These are phyloP conservation scores for Psophocarpus tetragonolobus DNA, from an alignment of 306 rosid species.

Conservation along the genomic window DNA sequence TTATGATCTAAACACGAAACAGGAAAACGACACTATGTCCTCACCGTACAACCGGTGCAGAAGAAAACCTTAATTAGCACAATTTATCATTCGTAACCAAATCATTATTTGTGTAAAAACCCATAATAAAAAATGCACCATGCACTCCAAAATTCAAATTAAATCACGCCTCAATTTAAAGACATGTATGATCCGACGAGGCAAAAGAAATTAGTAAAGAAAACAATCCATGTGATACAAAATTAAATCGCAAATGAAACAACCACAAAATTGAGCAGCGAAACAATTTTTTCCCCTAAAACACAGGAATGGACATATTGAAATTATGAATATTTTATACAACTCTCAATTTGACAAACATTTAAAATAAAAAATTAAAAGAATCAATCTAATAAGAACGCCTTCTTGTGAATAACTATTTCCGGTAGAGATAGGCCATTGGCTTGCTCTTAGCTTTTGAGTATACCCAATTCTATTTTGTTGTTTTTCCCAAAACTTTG, in stretches of 20 bases:
- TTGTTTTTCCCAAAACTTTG: constrained; percentile 22
- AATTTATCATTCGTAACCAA: neutral
- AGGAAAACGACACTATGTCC: neutral
- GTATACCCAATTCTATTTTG: constrained; percentile 16
- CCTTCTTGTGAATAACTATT: neutral
- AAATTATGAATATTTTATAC: constrained; percentile 1
- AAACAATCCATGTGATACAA: neutral
- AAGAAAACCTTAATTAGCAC: neutral
- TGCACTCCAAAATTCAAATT: neutral
- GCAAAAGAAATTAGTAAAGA: neutral
- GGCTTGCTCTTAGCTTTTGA: constrained; percentile 15
- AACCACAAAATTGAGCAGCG: neutral
- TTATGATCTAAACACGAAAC: neutral
- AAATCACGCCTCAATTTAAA: neutral
- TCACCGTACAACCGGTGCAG: neutral
- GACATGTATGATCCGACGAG: neutral
- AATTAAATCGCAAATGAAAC: neutral
- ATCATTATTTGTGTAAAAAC: neutral
- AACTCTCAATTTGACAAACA: constrained; percentile 8
- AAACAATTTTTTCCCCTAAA: neutral
- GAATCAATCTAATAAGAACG: constrained; percentile 7
- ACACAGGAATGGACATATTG: constrained; percentile 9
- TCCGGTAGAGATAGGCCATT: constrained; percentile 6
- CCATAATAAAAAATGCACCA: neutral
- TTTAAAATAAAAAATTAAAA: constrained; percentile 12